Conservation (phyloP, 495 filamentous ascomycete species). For the Xylaria intraflava region DNA sequence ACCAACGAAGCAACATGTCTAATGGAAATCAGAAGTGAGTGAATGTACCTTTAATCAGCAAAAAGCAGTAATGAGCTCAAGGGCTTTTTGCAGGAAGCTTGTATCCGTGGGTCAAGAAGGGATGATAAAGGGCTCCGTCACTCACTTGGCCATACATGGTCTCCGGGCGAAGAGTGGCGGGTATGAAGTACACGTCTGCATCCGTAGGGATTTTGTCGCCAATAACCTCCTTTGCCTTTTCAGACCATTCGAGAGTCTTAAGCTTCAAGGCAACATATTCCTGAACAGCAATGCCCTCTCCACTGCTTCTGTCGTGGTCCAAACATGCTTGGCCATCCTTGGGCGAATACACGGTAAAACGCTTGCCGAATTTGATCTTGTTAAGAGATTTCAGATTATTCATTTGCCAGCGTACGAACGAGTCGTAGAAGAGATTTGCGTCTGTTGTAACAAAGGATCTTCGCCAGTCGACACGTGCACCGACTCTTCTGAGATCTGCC, state of each 20-base stretch:
- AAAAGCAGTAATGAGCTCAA: background rate
- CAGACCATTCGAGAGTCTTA: slow-evolving; percentile 80
- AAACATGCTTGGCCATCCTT: slow-evolving; percentile 97
- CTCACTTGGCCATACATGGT: slow-evolving; percentile 87
- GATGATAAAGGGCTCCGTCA: background rate
- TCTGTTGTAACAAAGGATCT: slow-evolving; percentile 90
- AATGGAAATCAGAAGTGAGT: background rate
- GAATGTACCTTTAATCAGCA: background rate
- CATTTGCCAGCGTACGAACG: slow-evolving; percentile 98
- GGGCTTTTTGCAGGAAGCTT: background rate
- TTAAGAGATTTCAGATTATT: slow-evolving; percentile 78
- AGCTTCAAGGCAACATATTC: slow-evolving; percentile 92
- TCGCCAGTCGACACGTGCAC: slow-evolving; percentile 86
- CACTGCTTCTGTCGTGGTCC: slow-evolving; percentile 90
- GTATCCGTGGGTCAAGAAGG: background rate
- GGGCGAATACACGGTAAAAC: slow-evolving; percentile 92
- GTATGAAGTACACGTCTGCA: slow-evolving; percentile 80
- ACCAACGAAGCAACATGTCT: slow-evolving; percentile 86
- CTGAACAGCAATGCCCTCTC: slow-evolving; percentile 84
- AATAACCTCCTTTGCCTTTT: slow-evolving; percentile 59
- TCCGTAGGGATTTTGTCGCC: slow-evolving; percentile 71
- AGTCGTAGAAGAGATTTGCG: slow-evolving; percentile 94
- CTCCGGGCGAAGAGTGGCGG: slow-evolving; percentile 88
- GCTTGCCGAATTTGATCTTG: slow-evolving; percentile 91
- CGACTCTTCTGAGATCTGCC: slow-evolving; percentile 74